Evolutionary conservation across 352 stramenopile species (phyloP).

Genomic region (Globisporangium parvum): DNA sequence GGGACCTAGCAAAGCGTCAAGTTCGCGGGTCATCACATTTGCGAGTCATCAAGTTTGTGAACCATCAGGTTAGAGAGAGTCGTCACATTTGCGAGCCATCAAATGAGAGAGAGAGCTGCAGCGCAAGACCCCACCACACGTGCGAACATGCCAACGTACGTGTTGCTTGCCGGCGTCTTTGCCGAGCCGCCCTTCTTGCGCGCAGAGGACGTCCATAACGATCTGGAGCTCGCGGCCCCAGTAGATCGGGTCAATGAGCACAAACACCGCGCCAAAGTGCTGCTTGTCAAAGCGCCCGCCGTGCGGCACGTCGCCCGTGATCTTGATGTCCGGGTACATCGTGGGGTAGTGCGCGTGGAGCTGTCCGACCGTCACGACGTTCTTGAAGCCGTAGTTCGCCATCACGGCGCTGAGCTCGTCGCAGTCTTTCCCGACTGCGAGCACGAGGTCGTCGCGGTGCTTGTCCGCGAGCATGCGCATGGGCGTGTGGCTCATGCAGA

Average conservation of each 20-base stretch:
- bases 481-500: slow-evolving; percentile 82
- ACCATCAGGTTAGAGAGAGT: too few species aligned
- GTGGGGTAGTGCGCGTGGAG: slow-evolving; percentile 70
- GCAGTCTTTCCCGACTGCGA: slow-evolving; percentile 78
- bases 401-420: slow-evolving; percentile 55
- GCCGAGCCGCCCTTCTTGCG: slow-evolving; percentile 33
- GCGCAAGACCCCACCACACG: too few species aligned
- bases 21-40: background rate
- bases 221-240: slow-evolving; percentile 55
- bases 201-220: slow-evolving; percentile 48
- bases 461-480: slow-evolving; percentile 65
- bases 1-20: slow-evolving; percentile 15
- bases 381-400: slow-evolving; percentile 76
- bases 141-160: slow-evolving; percentile 1
- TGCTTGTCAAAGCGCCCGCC: slow-evolving; percentile 30
- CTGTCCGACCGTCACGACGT: slow-evolving; percentile 73
- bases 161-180: slow-evolving; percentile 26
- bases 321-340: slow-evolving; percentile 80
- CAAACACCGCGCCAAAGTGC: slow-evolving; percentile 40
- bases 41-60: too few species aligned
- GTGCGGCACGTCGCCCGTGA: slow-evolving; percentile 19
- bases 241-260: slow-evolving; percentile 56
- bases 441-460: slow-evolving; percentile 65
- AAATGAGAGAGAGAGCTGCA: too few species aligned
- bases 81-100: too few species aligned